Percentiles rank a stretch among this genome's conserved stretches.
Conservation (phyloP, 2,329 filamentous ascomycete genomes). For the Xylariales sp. region DNA sequence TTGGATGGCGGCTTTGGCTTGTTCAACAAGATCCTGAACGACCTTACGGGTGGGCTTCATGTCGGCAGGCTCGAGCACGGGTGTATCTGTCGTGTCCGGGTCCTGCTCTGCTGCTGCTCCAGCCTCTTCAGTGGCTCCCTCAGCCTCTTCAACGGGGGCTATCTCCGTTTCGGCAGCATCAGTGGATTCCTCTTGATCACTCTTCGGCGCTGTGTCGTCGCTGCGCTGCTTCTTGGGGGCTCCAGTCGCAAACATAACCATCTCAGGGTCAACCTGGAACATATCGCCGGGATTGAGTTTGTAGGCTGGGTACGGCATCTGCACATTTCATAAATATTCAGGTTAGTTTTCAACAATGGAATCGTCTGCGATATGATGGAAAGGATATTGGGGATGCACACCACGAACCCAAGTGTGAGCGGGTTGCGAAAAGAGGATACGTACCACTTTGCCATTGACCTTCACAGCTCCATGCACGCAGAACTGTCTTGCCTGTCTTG, state of each 20-base stretch:
- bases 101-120: conserved; percentile 28
- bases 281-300: conserved; percentile 95
- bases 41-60: conserved; percentile 24
- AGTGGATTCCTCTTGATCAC: conserved; percentile 9
- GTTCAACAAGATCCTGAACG: conserved; percentile 48
- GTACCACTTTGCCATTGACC: conserved; percentile 93
- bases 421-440: conserved; percentile 11
- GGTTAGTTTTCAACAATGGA: neutral
- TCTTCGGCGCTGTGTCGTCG: conserved; percentile 14
- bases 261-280: conserved; percentile 90
- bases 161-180: conserved; percentile 18
- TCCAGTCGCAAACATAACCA: conserved; percentile 85
- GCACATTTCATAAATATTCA: neutral
- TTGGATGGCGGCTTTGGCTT: conserved; percentile 57
- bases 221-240: conserved; percentile 50
- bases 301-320: conserved; percentile 93
- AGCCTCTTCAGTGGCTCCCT: conserved; percentile 16
- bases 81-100: conserved; percentile 29
- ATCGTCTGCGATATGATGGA: no score
- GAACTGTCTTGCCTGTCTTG: conserved; percentile 89
- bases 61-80: conserved; percentile 16
- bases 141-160: conserved; percentile 17
- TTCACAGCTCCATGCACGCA: conserved; percentile 89
- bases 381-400: no score
- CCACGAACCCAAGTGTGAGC: neutral